phyloP scores from a whole-genome alignment of 768 basidiomycete species.

The Lactarius sanguifluus region DNA sequence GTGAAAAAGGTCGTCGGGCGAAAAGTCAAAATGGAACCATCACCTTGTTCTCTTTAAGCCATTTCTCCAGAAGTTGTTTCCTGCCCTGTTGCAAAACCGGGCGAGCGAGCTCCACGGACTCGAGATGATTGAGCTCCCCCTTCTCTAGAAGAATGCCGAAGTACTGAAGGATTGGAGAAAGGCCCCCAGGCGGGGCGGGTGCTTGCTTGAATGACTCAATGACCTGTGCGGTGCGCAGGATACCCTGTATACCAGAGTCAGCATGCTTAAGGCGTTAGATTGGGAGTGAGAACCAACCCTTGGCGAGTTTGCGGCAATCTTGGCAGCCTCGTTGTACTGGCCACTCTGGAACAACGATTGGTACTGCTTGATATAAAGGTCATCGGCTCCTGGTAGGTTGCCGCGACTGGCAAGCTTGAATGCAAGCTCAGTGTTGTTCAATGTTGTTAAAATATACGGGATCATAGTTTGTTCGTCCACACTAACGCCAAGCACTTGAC shows the following conservation, averaged over 20 bases:
- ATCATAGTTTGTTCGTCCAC: slow-evolving; percentile 96
- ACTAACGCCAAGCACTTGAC: slow-evolving; percentile 94
- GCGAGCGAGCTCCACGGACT: slow-evolving; percentile 92
- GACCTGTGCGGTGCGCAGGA: slow-evolving; percentile 89
- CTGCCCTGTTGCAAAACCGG: slow-evolving; percentile 95
- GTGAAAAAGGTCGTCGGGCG: not conserved
- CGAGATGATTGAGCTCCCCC: slow-evolving; percentile 95
- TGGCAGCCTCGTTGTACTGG: slow-evolving; percentile 92
- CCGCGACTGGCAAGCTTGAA: slow-evolving; percentile 97
- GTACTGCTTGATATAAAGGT: slow-evolving; percentile 93
- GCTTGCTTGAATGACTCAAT: slow-evolving; percentile 98
- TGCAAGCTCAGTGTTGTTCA: slow-evolving; percentile 97
- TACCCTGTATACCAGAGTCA: slow-evolving; percentile 54
- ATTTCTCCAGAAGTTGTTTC: slow-evolving; percentile 96
- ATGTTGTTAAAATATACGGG: slow-evolving; percentile 88
- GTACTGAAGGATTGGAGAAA: slow-evolving; percentile 96
- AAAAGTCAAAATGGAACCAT: slow-evolving; percentile 21
- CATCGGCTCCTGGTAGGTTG: slow-evolving; percentile 96
- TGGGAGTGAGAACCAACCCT: slow-evolving; percentile 49
- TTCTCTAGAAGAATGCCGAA: slow-evolving; percentile 99
- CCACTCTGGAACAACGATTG: slow-evolving; percentile 86
- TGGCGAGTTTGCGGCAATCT: slow-evolving; percentile 96
- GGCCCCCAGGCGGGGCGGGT: slow-evolving; percentile 83
- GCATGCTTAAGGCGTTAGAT: slow-evolving; percentile 7
- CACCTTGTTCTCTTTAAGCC: slow-evolving; percentile 99